Base-by-base conservation (phyloP, 2,329 filamentous ascomycete species). In the Colletotrichum tabaci region DNA sequence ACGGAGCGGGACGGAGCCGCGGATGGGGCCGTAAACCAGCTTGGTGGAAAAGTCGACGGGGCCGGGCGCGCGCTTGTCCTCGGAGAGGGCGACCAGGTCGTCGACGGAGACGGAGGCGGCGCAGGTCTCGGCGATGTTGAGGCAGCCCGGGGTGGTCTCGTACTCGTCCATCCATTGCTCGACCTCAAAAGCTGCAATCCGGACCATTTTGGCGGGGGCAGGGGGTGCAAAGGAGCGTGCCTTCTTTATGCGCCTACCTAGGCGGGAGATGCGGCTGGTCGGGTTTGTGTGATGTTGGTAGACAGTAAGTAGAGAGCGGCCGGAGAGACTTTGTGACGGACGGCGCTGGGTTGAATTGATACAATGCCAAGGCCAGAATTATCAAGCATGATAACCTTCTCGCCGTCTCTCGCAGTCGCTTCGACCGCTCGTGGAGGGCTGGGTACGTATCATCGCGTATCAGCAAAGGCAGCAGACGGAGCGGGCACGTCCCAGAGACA, bases 121-220 rank as follows among this genome's bases (percentile, higher is more conserved):
- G 78, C 93, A 96, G 0, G 93, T 96, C 81, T 96, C 93, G 68
- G 93, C 92, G 60, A 96, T 88, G 80, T 97, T 95, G 79, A 91
- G 78, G 2, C 88, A 86, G 6, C 84, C 85, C 0, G 87, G 86
- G 3, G 86, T 89, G 10, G 76, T 84, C 78, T 91, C 88, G 74
- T 90, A 89, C 66, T 84, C 81, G 80, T 90, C 87, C 88, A 92
- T 91, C 90, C 90, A 92, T 80, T 90, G 81, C 82, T 97, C 94
- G 10, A 96, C 93, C 18, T 88, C 87, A 77, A 94, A 94, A 1
- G 73, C 62, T 56, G 73, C 49, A 38, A 74, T 60, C 15, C 67
- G 80, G 72, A 82, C 80, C 81, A 83, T 82, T 30, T 57, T 79
- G 74, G 15, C 53, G 23, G n/a, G 42, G n/a, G 13, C 18, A 8